These are phyloP conservation scores for Serendipita vermifera DNA, from an alignment of 768 basidiomycete species.

Conservation along the genomic window DNA sequence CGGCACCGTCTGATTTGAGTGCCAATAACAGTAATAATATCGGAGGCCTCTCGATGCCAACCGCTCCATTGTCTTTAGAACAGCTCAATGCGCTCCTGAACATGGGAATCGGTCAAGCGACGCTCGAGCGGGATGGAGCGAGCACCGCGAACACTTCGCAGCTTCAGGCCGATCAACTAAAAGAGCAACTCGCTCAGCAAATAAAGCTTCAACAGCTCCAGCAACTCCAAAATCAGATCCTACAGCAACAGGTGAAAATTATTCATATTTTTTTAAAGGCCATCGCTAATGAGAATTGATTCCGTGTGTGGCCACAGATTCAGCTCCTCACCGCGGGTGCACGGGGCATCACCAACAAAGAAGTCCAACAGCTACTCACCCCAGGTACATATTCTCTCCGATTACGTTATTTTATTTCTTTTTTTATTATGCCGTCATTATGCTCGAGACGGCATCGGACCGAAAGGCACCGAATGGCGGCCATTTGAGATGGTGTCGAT, in stretches of 20 bases:
- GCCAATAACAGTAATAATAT: background rate
- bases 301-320: constrained; percentile 31
- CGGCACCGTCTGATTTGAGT: background rate
- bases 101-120: background rate
- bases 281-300: constrained; percentile 7
- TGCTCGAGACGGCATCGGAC: constrained; percentile 33
- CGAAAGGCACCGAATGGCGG: constrained; percentile 50
- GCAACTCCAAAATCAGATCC: constrained; percentile 70
- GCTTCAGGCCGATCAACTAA: constrained; percentile 14
- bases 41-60: background rate
- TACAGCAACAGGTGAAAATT: constrained; percentile 68
- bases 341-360: constrained; percentile 12
- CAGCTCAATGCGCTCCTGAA: background rate
- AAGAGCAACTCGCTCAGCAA: constrained; percentile 29
- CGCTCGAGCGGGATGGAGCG: background rate
- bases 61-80: background rate
- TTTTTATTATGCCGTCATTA: constrained; percentile 17
- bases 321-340: constrained; percentile 43
- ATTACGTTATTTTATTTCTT: constrained; percentile 10
- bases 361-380: constrained; percentile 48
- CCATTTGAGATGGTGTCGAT: constrained; percentile 40
- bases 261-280: background rate
- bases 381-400: constrained; percentile 40
- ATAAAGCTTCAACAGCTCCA: constrained; percentile 68
- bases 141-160: background rate